Evolutionary conservation across 2,329 filamentous ascomycete species (phyloP).

Genomic region (Teratosphaeria destructans): DNA sequence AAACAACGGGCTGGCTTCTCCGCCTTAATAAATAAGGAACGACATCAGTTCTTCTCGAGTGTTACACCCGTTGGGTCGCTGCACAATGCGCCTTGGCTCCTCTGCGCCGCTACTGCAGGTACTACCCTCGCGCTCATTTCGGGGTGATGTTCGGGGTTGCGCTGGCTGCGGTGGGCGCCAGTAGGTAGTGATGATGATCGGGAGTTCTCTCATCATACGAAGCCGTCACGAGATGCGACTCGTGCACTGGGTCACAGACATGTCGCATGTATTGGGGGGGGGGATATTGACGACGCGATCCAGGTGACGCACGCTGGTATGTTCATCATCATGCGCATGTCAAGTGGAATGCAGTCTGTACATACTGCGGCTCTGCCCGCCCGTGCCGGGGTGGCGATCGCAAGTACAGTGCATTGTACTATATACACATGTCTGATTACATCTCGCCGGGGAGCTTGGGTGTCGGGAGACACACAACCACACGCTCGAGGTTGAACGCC

Average conservation of each 20-base stretch:
- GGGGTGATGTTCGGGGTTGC: neutral
- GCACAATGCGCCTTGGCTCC: neutral
- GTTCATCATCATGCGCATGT: neutral
- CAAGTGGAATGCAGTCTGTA: neutral
- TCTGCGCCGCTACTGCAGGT: neutral
- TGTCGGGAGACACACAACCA: neutral
- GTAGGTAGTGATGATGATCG: neutral
- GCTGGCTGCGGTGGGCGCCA: neutral
- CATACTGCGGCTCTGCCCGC: neutral
- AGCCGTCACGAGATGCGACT: too few relatives aligned
- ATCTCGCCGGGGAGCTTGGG: neutral
- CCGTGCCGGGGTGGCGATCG: neutral
- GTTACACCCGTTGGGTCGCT: neutral
- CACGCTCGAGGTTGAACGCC: neutral
- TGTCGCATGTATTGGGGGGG: neutral
- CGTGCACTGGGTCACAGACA: too few relatives aligned
- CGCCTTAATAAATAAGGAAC: neutral
- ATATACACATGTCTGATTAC: neutral
- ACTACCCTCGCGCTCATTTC: neutral
- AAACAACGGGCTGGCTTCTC: neutral
- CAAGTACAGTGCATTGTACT: neutral
- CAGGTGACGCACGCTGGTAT: neutral
- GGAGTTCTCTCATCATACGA: neutral
- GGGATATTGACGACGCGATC: neutral
- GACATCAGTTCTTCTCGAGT: neutral